Evolutionary conservation across 768 basidiomycete genomes (phyloP).

Genomic region (Xanthoconium purpureum): DNA sequence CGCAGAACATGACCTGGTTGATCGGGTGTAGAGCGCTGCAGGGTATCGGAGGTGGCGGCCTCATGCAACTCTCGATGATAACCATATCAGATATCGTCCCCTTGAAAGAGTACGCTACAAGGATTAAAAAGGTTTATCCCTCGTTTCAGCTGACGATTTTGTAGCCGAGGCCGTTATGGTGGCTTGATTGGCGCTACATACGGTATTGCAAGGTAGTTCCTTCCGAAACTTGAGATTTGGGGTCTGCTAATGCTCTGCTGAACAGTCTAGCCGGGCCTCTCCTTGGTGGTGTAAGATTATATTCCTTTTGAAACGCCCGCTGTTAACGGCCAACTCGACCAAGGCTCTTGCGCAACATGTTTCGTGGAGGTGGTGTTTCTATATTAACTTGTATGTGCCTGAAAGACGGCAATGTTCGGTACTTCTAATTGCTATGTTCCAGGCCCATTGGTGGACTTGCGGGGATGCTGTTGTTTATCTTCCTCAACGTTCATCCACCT

Average conservation of each 20-base stretch:
- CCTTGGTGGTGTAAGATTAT: slow-evolving; percentile 66
- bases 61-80: slow-evolving; percentile 58
- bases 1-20: slow-evolving; percentile 74
- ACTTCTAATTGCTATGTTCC: not conserved
- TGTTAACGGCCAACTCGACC: not conserved
- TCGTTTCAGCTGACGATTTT: not conserved
- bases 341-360: slow-evolving; percentile 68
- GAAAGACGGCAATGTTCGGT: not conserved
- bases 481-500: slow-evolving; percentile 76
- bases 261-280: slow-evolving; percentile 69
- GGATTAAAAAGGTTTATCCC: no score
- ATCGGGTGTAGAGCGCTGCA: slow-evolving; percentile 74
- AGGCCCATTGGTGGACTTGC: slow-evolving; percentile 76
- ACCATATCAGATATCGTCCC: slow-evolving; percentile 82
- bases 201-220: slow-evolving; percentile 55
- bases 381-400: slow-evolving; percentile 61
- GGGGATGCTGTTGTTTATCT: slow-evolving; percentile 59
- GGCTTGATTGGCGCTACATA: slow-evolving; percentile 75
- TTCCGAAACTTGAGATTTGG: not conserved
- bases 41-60: slow-evolving; percentile 42
- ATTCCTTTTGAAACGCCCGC: not conserved
- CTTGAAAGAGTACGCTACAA: slow-evolving; percentile 53
- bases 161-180: slow-evolving; percentile 72
- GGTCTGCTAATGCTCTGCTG: not conserved
- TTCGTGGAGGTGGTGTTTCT: slow-evolving; percentile 85